phyloP scores from a whole-genome alignment of 148 eudicot genomes.

The Chenopodium quinoa region DNA sequence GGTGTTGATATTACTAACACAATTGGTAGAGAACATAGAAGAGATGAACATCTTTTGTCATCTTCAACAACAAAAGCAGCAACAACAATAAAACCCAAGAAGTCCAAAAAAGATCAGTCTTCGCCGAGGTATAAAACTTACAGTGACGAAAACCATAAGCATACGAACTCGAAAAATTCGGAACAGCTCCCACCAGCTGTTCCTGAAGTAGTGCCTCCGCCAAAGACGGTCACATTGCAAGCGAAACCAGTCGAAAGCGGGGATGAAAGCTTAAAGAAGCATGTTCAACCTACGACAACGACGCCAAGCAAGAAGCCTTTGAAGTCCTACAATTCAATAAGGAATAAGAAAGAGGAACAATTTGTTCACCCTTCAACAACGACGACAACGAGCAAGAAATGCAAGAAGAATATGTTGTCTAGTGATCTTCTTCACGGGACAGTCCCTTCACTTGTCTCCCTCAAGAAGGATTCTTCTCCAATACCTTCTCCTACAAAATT shows the following conservation, averaged over 20 bases:
- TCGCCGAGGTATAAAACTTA: background rate
- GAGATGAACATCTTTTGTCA: slow-evolving; percentile 38
- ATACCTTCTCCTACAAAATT: slow-evolving; percentile 34
- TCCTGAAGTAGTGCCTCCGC: background rate
- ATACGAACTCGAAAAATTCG: background rate
- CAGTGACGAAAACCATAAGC: background rate
- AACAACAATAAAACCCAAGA: slow-evolving; percentile 39
- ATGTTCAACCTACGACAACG: too few relatives aligned
- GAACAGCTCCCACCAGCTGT: background rate
- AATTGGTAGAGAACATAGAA: slow-evolving; percentile 29
- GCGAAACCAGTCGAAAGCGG: background rate
- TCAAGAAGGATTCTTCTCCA: slow-evolving; percentile 46
- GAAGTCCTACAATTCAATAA: slow-evolving; percentile 25
- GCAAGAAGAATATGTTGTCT: slow-evolving; percentile 52
- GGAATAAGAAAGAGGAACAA: slow-evolving; percentile 64
- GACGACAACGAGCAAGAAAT: slow-evolving; percentile 35
- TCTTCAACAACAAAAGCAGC: slow-evolving; percentile 7
- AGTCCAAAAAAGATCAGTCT: slow-evolving; percentile 16
- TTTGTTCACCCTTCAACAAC: slow-evolving; percentile 39
- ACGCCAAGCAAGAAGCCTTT: slow-evolving; percentile 14
- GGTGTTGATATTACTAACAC: slow-evolving; percentile 73
- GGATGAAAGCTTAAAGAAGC: slow-evolving; percentile 19
- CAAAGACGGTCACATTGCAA: background rate
- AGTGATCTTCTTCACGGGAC: slow-evolving; percentile 43
- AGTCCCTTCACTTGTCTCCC: slow-evolving; percentile 47